Evolutionary conservation across 345 rosid genomes (phyloP).

Genomic region (Kernera saxatilis): DNA sequence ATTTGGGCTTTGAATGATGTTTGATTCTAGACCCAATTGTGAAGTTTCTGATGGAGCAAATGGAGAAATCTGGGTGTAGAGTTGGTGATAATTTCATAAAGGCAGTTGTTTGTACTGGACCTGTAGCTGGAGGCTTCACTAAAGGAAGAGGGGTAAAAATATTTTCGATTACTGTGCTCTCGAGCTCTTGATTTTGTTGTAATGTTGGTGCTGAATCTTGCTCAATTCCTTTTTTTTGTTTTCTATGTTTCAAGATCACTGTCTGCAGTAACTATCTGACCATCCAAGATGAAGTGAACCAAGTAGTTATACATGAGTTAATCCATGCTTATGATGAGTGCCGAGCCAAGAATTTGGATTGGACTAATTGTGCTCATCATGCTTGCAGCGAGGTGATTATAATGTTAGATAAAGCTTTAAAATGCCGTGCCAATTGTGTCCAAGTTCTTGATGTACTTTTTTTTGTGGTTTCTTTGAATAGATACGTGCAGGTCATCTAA

Average conservation of each 20-base stretch:
- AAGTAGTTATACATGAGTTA: slow-evolving; percentile 78
- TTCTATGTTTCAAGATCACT: slow-evolving; percentile 41
- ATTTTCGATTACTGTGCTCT: neutral
- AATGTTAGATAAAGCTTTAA: neutral
- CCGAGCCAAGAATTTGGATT: slow-evolving; percentile 77
- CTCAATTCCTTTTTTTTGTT: neutral
- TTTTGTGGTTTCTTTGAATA: slow-evolving; percentile 18
- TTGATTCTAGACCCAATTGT: slow-evolving; percentile 63
- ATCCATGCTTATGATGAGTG: slow-evolving; percentile 94
- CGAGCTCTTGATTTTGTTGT: neutral
- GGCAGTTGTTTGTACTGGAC: slow-evolving; percentile 53
- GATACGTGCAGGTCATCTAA: slow-evolving; percentile 91
- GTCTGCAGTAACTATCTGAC: slow-evolving; percentile 77
- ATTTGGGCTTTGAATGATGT: neutral
- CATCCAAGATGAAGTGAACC: slow-evolving; percentile 78
- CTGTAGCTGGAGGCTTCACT: slow-evolving; percentile 59
- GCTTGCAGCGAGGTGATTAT: slow-evolving; percentile 85
- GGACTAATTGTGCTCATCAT: slow-evolving; percentile 92
- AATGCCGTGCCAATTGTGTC: neutral
- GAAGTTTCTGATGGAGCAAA: slow-evolving; percentile 72
- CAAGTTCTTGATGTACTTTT: neutral
- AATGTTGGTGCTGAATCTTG: slow-evolving; percentile 12
- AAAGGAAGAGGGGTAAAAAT: slow-evolving; percentile 59
- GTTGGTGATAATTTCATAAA: slow-evolving; percentile 67
- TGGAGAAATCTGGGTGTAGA: slow-evolving; percentile 84